phyloP scores from a whole-genome alignment of 176 grass and related monocot species.

The Elaeis guineensis region DNA sequence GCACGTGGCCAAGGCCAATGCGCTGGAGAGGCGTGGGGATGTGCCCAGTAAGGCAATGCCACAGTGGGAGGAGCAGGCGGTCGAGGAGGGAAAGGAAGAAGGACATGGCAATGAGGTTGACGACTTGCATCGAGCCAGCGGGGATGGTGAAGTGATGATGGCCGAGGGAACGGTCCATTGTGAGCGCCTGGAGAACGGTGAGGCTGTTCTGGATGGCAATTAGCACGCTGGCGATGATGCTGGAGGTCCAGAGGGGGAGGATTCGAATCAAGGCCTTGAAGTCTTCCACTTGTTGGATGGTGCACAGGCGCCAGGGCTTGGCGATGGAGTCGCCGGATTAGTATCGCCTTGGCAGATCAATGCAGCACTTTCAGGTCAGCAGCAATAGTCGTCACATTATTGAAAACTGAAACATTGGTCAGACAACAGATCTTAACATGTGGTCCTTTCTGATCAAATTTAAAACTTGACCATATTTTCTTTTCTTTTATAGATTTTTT shows the following conservation, averaged over 20 bases:
- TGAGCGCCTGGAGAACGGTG: slow-evolving; percentile 56
- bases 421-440: too few species aligned
- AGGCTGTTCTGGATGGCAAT: slow-evolving; percentile 56
- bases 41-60: slow-evolving; percentile 17
- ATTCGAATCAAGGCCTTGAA: slow-evolving; percentile 52
- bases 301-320: slow-evolving; percentile 54
- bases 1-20: slow-evolving; percentile 42
- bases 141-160: slow-evolving; percentile 34
- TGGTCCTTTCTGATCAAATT: too few species aligned
- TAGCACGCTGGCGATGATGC: slow-evolving; percentile 39
- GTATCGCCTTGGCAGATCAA: slow-evolving; percentile 44
- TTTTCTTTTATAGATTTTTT: too few species aligned
- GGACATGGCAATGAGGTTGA: slow-evolving; percentile 7
- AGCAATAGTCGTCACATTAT: too few species aligned
- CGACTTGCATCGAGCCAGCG: slow-evolving; percentile 39
- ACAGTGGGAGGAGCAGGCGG: slow-evolving; percentile 44
- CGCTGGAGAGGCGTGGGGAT: slow-evolving; percentile 40
- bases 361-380: slow-evolving; percentile 15
- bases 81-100: slow-evolving; percentile 45
- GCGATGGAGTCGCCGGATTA: background rate
- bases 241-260: slow-evolving; percentile 47
- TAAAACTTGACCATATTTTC: too few species aligned
- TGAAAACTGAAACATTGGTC: too few species aligned
- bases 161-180: slow-evolving; percentile 57
- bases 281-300: slow-evolving; percentile 62